Percentiles rank a stretch among this genome's conserved stretches.
Conservation (phyloP, 441 rosid genomes). For the Mallotus repandus region DNA sequence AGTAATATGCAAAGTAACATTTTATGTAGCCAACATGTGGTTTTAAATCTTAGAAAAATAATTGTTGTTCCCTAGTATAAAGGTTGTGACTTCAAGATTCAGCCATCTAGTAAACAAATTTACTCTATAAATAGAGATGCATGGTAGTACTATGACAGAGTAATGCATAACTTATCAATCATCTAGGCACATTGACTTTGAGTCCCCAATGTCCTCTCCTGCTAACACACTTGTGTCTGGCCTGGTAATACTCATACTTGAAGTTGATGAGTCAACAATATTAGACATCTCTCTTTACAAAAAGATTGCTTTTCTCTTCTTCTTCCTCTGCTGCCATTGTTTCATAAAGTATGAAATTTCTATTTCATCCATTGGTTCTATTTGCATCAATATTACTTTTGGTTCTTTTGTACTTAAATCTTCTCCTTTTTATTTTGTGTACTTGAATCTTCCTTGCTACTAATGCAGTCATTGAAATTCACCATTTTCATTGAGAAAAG, state of each 20-base stretch:
- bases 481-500: constrained; percentile 34
- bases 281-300: constrained; percentile 15
- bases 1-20: too few species aligned
- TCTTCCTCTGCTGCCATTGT: constrained; percentile 47
- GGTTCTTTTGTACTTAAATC: constrained; percentile 12
- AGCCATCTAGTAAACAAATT: too few species aligned
- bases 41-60: too few species aligned
- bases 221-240: constrained; percentile 28
- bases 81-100: too few species aligned
- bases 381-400: background rate
- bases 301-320: constrained; percentile 40
- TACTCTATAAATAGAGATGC: background rate
- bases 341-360: constrained; percentile 39
- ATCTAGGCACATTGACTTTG: constrained; percentile 37
- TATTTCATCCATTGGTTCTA: constrained; percentile 12
- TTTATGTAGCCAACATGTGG: too few species aligned
- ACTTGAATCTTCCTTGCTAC: background rate
- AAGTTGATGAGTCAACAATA: constrained; percentile 28
- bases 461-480: background rate
- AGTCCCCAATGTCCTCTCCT: constrained; percentile 38
- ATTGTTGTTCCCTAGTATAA: too few species aligned
- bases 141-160: background rate
- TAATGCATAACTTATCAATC: constrained; percentile 2
- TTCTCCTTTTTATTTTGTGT: constrained; percentile 10
- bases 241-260: constrained; percentile 35